Base-by-base conservation (phyloP, 2,329 filamentous ascomycete genomes). In the Aspergillus brasiliensis region DNA sequence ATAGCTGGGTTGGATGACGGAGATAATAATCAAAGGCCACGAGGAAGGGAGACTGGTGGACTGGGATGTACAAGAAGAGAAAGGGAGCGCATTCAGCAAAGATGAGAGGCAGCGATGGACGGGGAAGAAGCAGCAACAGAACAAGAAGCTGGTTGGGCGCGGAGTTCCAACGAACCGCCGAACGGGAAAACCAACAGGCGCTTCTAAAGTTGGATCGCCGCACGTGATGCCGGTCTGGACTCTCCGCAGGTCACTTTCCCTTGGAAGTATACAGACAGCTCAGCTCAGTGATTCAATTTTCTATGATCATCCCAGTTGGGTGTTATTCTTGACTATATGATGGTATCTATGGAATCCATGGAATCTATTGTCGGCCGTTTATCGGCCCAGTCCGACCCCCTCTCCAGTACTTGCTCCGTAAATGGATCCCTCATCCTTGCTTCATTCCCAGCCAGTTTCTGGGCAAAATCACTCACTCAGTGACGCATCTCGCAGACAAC, bases 201-300 rank as follows among this genome's bases (percentile, higher is more conserved):
- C 58, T 59, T 56, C 62, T 42, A 57, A 54, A 52, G 49, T 60
- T 58, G 57, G 62, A 65, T 61, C 61, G 51, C 27, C 58, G 47
- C 65, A 67, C 65, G 65, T 67, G 65, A 67, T 56, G 57, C 48
- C 53, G 62, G 63, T 64, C 63, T 65, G 59, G 63, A 64, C 63
- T 58, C 56, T 56, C 44, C 19, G 27, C 31, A 8, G 17, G 28
- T 23, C 48, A 5, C n/a, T 21, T 51, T 25, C 31, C 31, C 13
- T 34, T 25, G 25, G 25, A 25, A 25, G 25, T 28, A 42, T 44
- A 8, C 3, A 19, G 38, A 42, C 48, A 34, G 31, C 1, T 34
- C 31, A 34, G 31, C n/a, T 11, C 31, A 34, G n/a, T n/a, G n/a
- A n/a, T n/a, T 34, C 31, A 13, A 5, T 11, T 10, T 34, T 34